Evolutionary conservation across 805 yeast species (phyloP), one percentile per base, ranked within the genome.

Genomic region (Saccharomycopsis fibuligera): DNA sequence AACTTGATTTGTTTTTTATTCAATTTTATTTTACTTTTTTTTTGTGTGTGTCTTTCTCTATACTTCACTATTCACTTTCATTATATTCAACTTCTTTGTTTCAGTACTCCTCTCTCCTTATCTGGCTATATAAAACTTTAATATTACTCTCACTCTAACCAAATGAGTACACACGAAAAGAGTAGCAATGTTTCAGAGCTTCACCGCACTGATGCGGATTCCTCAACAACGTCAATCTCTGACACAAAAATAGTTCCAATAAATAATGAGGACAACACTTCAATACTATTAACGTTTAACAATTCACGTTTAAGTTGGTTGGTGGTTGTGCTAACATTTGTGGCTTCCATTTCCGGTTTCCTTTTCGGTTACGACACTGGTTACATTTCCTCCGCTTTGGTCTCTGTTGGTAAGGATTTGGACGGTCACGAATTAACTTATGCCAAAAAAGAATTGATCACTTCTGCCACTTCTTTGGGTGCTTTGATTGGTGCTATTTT

Each of bases 301-400:
- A 72, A 73, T 57, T 72, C 75, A 10, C 19, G 25, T 67, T 81
- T 86, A 2, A 74, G 93, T 9, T 65, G 71, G 5, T 66, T 86
- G 58, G 87, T 89, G 44, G 68, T 88, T 22, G 66, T 76, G 24
- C 66, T 89, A 45, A 86, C 96, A 0, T 70, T 81, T 44, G 80
- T 81, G 24, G 79, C 96, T 0, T 89, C 96, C 5, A 83, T 91
- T 54, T 89, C 96, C 0, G 98, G 98, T 1, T 88, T 90, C 67
- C 79, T 91, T 88, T 91, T 91, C 67, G 99, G 99, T 57, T 91
- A 91, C 62, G 99, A 91, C 65, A 91, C 98, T 0, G 98, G 98
- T 57, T 91, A 91, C 66, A 90, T 91, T 37, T 91, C 98, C 3
- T 82, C 95, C 17, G 97, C 97, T 0, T 72, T 91, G 58, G 96